A percentile compares a stretch with the other conserved stretches of the same genome.
phyloP scores from a whole-genome alignment of 805 yeast species.

The Cyberlindnera maclurae region DNA sequence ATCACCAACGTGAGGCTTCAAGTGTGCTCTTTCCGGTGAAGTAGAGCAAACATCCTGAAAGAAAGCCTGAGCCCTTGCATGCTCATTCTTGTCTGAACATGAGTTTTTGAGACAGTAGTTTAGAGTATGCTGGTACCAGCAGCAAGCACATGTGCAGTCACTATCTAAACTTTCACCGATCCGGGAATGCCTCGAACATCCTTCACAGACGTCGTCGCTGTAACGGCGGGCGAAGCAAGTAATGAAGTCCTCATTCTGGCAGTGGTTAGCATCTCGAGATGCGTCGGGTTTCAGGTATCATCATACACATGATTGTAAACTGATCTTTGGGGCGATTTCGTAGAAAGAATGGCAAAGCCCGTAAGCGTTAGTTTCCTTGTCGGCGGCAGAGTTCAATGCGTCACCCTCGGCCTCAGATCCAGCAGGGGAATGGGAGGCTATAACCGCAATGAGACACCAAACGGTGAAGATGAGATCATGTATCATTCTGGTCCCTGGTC shows the following conservation, averaged over 20 bases:
- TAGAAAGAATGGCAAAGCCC: not conserved
- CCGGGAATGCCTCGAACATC: slow-evolving; percentile 17
- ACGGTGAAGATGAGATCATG: not conserved
- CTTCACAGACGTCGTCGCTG: slow-evolving; percentile 21
- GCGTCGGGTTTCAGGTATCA: not conserved
- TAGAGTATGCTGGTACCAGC: not conserved
- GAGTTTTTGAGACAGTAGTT: not conserved
- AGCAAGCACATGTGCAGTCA: not conserved
- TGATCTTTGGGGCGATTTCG: not conserved
- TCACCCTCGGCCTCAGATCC: not conserved
- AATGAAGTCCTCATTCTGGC: not conserved
- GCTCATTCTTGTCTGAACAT: no score
- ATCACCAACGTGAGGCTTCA: no score
- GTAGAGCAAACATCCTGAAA: no score
- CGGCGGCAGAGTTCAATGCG: not conserved
- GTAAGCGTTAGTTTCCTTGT: not conserved
- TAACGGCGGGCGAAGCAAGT: slow-evolving; percentile 19
- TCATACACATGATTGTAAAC: not conserved
- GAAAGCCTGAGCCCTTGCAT: no score
- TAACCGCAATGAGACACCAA: not conserved
- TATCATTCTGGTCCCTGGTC: not conserved
- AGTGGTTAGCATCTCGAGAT: not conserved
- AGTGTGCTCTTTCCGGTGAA: no score
- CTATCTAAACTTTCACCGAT: not conserved
- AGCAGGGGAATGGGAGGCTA: not conserved